Base-by-base conservation (phyloP, 495 filamentous ascomycete genomes). In the Extremus antarcticus region DNA sequence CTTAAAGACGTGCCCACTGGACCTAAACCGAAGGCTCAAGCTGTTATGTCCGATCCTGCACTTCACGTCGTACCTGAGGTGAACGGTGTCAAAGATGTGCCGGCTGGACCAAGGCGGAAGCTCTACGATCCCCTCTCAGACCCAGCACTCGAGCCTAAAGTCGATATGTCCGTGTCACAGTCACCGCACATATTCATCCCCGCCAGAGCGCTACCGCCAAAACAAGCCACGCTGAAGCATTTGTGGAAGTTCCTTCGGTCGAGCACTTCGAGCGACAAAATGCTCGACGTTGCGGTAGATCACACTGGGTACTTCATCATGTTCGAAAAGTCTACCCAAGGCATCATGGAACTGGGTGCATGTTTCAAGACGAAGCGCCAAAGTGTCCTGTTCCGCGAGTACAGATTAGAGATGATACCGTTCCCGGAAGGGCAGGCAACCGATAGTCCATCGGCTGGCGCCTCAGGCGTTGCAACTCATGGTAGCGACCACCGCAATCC, bases 281-380 rank as follows among this genome's bases (percentile, higher is more conserved):
- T 3, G n/a, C n/a, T 40, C 7, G 21, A 52, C 2, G 25, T 52
- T 25, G 13, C 20, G 1, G 20, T 51, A 23, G 74, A 72, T 71
- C 49, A 32, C 1, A 41, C 2, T 10, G 62, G 62, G 10, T 64
- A 54, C 23, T 62, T 61, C 22, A 51, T 64, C 11, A 20, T 25
- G 13, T 62, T 58, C 23, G 24, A 51, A 16, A 46, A 64, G 25
- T 39, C 39, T 2, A 9, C n/a, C 8, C 9, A 25, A 21, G 55
- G 58, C 7, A 35, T 21, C 11, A 10, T 16, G 15, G 17, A 43
- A 10, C 19, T 57, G 3, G 20, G 43, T 1, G 11, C n/a, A 2
- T 62, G 60, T 45, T 54, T 25, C 22, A 19, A 43, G 3, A 25
- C 15, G 7, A 16, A 41, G 16, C 46, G 53, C 24, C 32, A 38